phyloP scores from a whole-genome alignment of 2,329 filamentous ascomycete genomes.

The Coccinonectria pachysandricola region DNA sequence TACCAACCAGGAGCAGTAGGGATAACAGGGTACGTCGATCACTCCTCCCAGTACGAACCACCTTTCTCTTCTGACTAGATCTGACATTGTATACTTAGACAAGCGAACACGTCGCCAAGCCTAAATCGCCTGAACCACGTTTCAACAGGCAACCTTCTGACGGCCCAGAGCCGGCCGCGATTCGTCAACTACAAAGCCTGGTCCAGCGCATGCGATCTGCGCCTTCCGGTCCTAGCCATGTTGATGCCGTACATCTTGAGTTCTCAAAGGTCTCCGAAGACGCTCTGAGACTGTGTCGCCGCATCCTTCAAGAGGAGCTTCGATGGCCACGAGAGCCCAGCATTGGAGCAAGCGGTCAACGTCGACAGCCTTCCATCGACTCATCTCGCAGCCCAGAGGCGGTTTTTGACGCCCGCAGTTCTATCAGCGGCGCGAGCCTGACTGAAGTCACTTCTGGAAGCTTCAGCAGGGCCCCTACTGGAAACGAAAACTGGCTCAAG shows the following conservation, averaged over 20 bases:
- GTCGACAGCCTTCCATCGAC: slow-evolving; percentile 22
- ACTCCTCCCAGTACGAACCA: no score
- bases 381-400: slow-evolving; percentile 21
- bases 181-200: slow-evolving; percentile 26
- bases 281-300: slow-evolving; percentile 29
- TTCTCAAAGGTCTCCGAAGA: slow-evolving; percentile 32
- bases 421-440: slow-evolving; percentile 27
- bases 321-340: slow-evolving; percentile 14
- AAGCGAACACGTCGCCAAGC: no score
- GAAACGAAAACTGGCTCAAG: slow-evolving; percentile 25
- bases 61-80: no score
- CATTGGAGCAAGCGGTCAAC: slow-evolving; percentile 14
- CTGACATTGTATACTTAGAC: no score
- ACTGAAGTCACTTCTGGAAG: slow-evolving; percentile 22
- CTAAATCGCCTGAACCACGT: slow-evolving; percentile 14
- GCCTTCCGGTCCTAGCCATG: slow-evolving; percentile 23
- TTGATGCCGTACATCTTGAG: slow-evolving; percentile 35
- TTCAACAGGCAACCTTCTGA: no score
- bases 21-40: slow-evolving; percentile 1
- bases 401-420: slow-evolving; percentile 26
- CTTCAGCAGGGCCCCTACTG: slow-evolving; percentile 12
- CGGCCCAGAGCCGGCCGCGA: no score
- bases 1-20: no score
- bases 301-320: slow-evolving; percentile 31
- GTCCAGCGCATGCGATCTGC: slow-evolving; percentile 26